Percentiles rank a stretch among this genome's conserved stretches.
These are phyloP conservation scores for Talaromyces stipitatus DNA, from an alignment of 495 filamentous ascomycete genomes.

Conservation along the genomic window DNA sequence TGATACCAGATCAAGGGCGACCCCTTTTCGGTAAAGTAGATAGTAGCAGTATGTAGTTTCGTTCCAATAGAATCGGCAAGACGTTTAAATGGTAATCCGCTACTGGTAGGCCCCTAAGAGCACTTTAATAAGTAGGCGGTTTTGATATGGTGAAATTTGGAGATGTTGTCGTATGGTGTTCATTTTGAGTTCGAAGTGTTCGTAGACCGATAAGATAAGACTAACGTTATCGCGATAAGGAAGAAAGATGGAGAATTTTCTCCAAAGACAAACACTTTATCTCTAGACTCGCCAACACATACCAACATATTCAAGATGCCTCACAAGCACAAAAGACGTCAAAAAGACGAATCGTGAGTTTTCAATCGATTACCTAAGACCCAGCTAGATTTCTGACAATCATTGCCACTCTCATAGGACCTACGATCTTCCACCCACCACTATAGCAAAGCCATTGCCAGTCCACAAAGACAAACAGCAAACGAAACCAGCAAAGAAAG, in stretches of 20 bases:
- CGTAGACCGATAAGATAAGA: background rate
- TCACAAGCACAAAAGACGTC: slow-evolving; percentile 70
- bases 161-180: background rate
- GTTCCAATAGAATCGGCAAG: no score
- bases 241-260: background rate
- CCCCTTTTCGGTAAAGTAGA: no score
- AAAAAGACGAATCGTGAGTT: slow-evolving; percentile 38
- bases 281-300: background rate
- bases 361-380: background rate
- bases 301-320: slow-evolving; percentile 51
- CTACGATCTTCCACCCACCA: slow-evolving; percentile 69
- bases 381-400: background rate
- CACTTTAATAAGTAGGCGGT: no score
- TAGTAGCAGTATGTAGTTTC: no score
- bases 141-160: no score
- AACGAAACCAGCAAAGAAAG: slow-evolving; percentile 15
- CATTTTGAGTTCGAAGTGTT: background rate
- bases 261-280: background rate
- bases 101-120: no score
- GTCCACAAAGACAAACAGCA: slow-evolving; percentile 29
- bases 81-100: no score
- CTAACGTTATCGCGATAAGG: slow-evolving; percentile 5
- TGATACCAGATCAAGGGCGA: no score
- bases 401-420: slow-evolving; percentile 19
- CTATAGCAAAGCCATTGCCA: slow-evolving; percentile 62